phyloP scores from a whole-genome alignment of 257 asterid species.

The Solanum virginianum region DNA sequence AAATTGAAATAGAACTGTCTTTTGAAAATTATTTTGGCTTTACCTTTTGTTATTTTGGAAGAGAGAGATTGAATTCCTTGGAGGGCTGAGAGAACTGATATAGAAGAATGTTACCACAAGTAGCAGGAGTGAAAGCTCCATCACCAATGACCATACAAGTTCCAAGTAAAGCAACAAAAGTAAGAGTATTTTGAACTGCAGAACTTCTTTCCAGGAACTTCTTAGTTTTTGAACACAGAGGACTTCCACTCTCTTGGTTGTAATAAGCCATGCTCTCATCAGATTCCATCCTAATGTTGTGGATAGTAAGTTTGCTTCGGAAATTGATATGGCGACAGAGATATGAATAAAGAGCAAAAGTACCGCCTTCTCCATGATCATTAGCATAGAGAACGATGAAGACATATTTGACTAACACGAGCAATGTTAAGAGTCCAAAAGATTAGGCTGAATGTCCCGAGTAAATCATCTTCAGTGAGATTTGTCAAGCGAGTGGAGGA shows the following conservation, averaged over 20 bases:
- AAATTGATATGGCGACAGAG: conserved; percentile 40
- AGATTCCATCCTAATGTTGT: conserved; percentile 19
- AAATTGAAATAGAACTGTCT: not conserved
- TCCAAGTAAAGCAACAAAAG: conserved; percentile 45
- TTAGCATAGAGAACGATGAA: conserved; percentile 55
- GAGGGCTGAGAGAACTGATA: conserved; percentile 61
- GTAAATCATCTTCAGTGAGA: conserved; percentile 44
- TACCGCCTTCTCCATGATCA: conserved; percentile 83
- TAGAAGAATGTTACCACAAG: conserved; percentile 30
- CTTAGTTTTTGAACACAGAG: conserved; percentile 26
- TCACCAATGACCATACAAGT: conserved; percentile 82
- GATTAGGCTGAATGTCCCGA: conserved; percentile 63
- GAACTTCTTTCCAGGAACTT: conserved; percentile 40
- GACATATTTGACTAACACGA: conserved; percentile 51
- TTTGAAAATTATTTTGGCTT: not conserved
- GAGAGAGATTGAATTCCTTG: conserved; percentile 68
- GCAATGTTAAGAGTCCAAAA: conserved; percentile 56
- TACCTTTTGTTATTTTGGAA: conserved; percentile 55
- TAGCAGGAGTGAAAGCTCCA: conserved; percentile 80
- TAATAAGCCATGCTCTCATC: conserved; percentile 13
- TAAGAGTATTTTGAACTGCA: conserved; percentile 30
- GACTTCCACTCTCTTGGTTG: conserved; percentile 12
- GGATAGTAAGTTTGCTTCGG: conserved; percentile 28
- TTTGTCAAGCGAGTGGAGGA: conserved; percentile 36
- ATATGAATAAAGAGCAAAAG: conserved; percentile 62